Conservation (phyloP, 495 filamentous ascomycete species). For the Aspergillus incahuasiensis region DNA sequence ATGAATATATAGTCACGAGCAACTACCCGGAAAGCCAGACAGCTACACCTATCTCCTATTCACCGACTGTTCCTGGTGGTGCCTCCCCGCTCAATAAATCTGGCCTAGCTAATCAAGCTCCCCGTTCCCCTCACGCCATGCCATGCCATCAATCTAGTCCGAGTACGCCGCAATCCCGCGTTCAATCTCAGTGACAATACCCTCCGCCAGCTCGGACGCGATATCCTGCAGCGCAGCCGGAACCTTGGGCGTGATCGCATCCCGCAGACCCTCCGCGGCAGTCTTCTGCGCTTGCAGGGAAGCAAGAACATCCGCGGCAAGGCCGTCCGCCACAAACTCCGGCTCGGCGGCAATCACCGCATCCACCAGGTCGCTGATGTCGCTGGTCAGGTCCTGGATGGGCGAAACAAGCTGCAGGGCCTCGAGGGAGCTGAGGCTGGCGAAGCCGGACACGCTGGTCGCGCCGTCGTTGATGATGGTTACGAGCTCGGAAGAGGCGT, state of each 20-base stretch:
- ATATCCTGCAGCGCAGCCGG: conserved; percentile 23
- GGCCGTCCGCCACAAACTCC: conserved; percentile 27
- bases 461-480: conserved; percentile 25
- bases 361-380: conserved; percentile 24
- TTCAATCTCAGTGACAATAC: conserved; percentile 31
- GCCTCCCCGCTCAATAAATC: too few relatives aligned
- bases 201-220: conserved; percentile 23
- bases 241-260: conserved; percentile 30
- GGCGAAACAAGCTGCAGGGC: conserved; percentile 26
- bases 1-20: too few relatives aligned
- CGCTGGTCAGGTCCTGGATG: conserved; percentile 28
- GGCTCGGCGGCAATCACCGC: conserved; percentile 32
- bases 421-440: conserved; percentile 24
- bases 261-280: conserved; percentile 29
- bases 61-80: too few relatives aligned
- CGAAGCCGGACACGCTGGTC: neutral
- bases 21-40: too few relatives aligned
- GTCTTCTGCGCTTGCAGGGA: conserved; percentile 23
- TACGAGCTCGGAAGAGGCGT: conserved; percentile 25
- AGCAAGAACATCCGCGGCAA: conserved; percentile 21
- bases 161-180: conserved; percentile 24
- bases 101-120: too few relatives aligned
- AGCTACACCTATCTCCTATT: too few relatives aligned
- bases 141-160: neutral
- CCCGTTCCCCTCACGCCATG: neutral